These are phyloP conservation scores for Astrephomene gubernaculifera DNA, from an alignment of 139 green algal species.

Conservation along the genomic window DNA sequence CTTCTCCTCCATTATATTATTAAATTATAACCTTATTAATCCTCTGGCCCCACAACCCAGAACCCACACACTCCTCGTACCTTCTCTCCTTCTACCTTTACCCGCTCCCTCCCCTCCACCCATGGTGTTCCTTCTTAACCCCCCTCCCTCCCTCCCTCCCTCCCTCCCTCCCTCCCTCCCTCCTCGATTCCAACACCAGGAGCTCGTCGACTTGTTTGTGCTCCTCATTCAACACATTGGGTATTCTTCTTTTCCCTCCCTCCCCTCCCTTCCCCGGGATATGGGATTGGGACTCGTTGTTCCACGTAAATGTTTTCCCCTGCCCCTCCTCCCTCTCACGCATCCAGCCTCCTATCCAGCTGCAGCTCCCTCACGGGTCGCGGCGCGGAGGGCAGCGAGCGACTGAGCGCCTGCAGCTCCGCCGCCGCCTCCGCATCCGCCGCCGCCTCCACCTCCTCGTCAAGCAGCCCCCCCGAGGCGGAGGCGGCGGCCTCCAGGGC, in stretches of 20 bases:
- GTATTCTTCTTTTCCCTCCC: too few relatives aligned
- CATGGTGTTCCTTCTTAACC: not conserved
- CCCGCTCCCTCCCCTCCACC: not conserved
- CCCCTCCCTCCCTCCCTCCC: not conserved
- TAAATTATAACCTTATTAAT: too few relatives aligned
- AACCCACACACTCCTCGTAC: too few relatives aligned
- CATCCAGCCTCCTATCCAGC: constrained; percentile 4
- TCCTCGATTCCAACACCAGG: too few relatives aligned
- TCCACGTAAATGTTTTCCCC: too few relatives aligned
- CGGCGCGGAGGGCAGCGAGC: constrained; percentile 2
- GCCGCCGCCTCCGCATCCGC: constrained; percentile 21
- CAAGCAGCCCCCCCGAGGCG: not conserved
- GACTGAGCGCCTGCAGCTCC: constrained; percentile 13
- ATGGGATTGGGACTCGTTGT: too few relatives aligned
- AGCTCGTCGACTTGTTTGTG: too few relatives aligned
- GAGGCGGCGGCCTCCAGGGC: constrained; percentile 14
- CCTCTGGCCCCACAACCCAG: too few relatives aligned
- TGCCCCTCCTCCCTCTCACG: not conserved
- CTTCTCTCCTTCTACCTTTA: not conserved
- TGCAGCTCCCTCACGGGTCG: constrained; percentile 1
- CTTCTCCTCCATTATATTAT: too few relatives aligned
- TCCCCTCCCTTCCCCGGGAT: too few relatives aligned
- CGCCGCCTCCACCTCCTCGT: constrained; percentile 42
- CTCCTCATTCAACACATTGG: too few relatives aligned
- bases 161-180: not conserved